A percentile compares a stretch with the other conserved stretches of the same genome.
Conservation (phyloP, 805 yeast species). For the Metschnikowia lachancei region DNA sequence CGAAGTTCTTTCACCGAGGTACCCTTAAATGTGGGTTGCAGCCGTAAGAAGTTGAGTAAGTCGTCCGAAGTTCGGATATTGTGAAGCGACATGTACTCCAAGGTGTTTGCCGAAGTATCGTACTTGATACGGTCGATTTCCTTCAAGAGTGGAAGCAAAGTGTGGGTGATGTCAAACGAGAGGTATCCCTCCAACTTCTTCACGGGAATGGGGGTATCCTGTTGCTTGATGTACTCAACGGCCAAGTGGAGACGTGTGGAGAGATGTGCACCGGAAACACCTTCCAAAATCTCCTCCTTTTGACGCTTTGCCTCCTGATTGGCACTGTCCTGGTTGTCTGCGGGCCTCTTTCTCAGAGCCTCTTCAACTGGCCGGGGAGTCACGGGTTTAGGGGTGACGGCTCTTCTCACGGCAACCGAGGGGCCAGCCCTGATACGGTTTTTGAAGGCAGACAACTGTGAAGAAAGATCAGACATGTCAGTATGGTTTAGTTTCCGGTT, state of each 20-base stretch:
- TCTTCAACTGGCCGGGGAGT: constrained; percentile 11
- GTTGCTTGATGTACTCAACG: constrained; percentile 77
- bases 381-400: constrained; percentile 26
- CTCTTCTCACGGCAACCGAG: constrained; percentile 31
- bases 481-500: constrained; percentile 15
- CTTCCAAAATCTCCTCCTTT: constrained; percentile 25
- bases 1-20: constrained; percentile 73
- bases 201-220: constrained; percentile 68
- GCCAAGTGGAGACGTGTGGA: constrained; percentile 89
- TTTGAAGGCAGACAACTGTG: constrained; percentile 46
- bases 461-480: constrained; percentile 36
- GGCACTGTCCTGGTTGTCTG: constrained; percentile 14
- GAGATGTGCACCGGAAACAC: constrained; percentile 56
- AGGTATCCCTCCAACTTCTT: constrained; percentile 66
- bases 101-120: constrained; percentile 57
- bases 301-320: constrained; percentile 37
- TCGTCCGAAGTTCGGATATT: constrained; percentile 82
- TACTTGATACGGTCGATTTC: constrained; percentile 76
- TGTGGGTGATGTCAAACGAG: constrained; percentile 56
- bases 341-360: constrained; percentile 15
- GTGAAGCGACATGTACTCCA: constrained; percentile 85
- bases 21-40: constrained; percentile 86
- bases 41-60: constrained; percentile 65
- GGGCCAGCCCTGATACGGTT: constrained; percentile 46
- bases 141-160: constrained; percentile 66